Evolutionary conservation across 2,329 filamentous ascomycete genomes (phyloP).

Genomic region (Phoma sp.): DNA sequence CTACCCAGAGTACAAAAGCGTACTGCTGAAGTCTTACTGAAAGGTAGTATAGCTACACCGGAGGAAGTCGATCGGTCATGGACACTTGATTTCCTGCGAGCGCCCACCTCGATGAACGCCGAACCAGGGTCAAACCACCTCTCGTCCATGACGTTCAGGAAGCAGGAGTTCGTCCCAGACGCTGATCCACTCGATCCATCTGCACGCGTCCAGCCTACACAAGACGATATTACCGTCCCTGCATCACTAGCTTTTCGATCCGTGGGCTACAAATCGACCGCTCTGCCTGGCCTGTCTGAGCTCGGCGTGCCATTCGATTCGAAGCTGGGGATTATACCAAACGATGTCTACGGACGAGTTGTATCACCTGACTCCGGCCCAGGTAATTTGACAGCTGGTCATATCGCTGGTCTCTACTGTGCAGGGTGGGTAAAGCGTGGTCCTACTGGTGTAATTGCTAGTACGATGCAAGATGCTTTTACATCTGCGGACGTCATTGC

Average conservation of each 20-base stretch:
- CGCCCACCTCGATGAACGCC: slow-evolving; percentile 72
- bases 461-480: slow-evolving; percentile 95
- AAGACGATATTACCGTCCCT: slow-evolving; percentile 59
- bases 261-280: slow-evolving; percentile 89
- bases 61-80: slow-evolving; percentile 69
- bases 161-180: slow-evolving; percentile 48
- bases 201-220: slow-evolving; percentile 57
- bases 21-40: slow-evolving; percentile 79
- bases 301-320: slow-evolving; percentile 81
- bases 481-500: slow-evolving; percentile 82
- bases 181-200: slow-evolving; percentile 57
- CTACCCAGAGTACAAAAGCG: slow-evolving; percentile 78
- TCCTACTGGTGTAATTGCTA: slow-evolving; percentile 93
- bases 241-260: slow-evolving; percentile 84
- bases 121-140: slow-evolving; percentile 55
- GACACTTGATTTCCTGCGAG: slow-evolving; percentile 85
- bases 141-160: slow-evolving; percentile 71
- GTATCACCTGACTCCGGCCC: slow-evolving; percentile 50
- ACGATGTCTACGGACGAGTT: slow-evolving; percentile 81
- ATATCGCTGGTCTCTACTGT: slow-evolving; percentile 81
- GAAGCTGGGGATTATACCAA: slow-evolving; percentile 75
- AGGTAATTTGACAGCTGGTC: slow-evolving; percentile 52
- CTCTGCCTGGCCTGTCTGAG: slow-evolving; percentile 75
- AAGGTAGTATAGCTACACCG: slow-evolving; percentile 67
- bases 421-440: slow-evolving; percentile 96